Evolutionary conservation across 768 basidiomycete genomes (phyloP).

Genomic region (Suillus weaverae): DNA sequence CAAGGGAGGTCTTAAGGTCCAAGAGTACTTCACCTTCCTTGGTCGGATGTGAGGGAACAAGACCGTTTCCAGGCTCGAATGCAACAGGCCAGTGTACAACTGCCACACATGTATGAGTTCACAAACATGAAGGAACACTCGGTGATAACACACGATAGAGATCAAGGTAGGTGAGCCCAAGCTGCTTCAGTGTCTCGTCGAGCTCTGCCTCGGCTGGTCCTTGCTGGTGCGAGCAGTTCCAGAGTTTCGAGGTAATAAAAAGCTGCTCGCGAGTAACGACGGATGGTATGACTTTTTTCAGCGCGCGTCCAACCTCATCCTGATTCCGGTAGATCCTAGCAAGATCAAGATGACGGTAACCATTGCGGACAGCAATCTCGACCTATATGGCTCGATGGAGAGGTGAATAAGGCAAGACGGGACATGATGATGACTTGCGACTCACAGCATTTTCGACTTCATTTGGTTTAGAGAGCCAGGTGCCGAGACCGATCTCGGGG

Average conservation of each 20-base stretch:
- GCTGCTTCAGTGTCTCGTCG: slow-evolving; percentile 70
- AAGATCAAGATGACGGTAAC: slow-evolving; percentile 85
- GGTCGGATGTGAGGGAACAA: slow-evolving; percentile 51
- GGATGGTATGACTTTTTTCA: slow-evolving; percentile 74
- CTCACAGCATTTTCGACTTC: slow-evolving; percentile 74
- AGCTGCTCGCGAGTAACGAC: slow-evolving; percentile 81
- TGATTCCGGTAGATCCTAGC: slow-evolving; percentile 83
- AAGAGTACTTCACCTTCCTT: slow-evolving; percentile 49
- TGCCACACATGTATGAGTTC: slow-evolving; percentile 23
- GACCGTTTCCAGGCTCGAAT: slow-evolving; percentile 57
- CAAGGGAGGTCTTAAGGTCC: slow-evolving; percentile 59
- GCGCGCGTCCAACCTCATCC: slow-evolving; percentile 68
- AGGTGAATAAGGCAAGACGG: not conserved
- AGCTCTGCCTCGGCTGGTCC: slow-evolving; percentile 70
- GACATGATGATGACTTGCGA: slow-evolving; percentile 1
- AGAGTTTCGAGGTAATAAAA: slow-evolving; percentile 81
- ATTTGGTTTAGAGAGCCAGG: slow-evolving; percentile 73
- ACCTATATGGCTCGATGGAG: slow-evolving; percentile 44
- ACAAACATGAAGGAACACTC: not conserved
- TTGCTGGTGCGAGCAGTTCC: slow-evolving; percentile 74
- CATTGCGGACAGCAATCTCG: slow-evolving; percentile 69
- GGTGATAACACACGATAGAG: slow-evolving; percentile 62
- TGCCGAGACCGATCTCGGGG: slow-evolving; percentile 81
- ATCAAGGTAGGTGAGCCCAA: slow-evolving; percentile 77
- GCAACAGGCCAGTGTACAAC: slow-evolving; percentile 82